Conservation (phyloP, 495 filamentous ascomycete genomes). For the Aspergillus steynii region DNA sequence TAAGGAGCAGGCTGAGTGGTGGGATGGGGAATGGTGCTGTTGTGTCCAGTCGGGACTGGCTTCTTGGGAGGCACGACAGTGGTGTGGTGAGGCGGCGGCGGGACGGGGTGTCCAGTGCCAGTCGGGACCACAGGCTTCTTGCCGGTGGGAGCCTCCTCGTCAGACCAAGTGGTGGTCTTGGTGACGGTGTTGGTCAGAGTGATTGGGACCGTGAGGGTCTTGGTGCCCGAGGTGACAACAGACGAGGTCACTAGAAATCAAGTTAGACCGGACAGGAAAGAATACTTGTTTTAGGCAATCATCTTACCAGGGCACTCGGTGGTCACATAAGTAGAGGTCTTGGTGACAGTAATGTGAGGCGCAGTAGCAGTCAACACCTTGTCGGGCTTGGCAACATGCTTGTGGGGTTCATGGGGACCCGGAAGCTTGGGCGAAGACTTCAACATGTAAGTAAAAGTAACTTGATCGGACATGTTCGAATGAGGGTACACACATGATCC, state of each 20-base stretch:
- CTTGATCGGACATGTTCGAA: background rate
- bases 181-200: conserved; percentile 42
- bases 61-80: conserved; percentile 1
- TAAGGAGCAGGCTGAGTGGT: conserved; percentile 18
- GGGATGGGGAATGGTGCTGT: background rate
- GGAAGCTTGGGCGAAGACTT: background rate
- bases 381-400: conserved; percentile 6
- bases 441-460: background rate
- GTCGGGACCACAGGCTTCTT: conserved; percentile 11
- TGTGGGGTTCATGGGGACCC: background rate
- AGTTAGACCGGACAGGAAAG: background rate
- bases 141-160: conserved; percentile 23
- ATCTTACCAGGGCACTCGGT: conserved; percentile 40
- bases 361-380: conserved; percentile 16
- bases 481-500: conserved; percentile 17
- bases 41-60: background rate
- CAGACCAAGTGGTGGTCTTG: conserved; percentile 33
- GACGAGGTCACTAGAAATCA: conserved; percentile 31
- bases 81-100: background rate
- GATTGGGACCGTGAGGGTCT: conserved; percentile 33
- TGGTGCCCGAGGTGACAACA: conserved; percentile 33
- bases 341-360: conserved; percentile 25
- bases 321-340: conserved; percentile 37
- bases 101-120: conserved; percentile 12
- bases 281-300: background rate